phyloP scores from a whole-genome alignment of 2,329 filamentous ascomycete species.

The Cladophialophora exuberans region DNA sequence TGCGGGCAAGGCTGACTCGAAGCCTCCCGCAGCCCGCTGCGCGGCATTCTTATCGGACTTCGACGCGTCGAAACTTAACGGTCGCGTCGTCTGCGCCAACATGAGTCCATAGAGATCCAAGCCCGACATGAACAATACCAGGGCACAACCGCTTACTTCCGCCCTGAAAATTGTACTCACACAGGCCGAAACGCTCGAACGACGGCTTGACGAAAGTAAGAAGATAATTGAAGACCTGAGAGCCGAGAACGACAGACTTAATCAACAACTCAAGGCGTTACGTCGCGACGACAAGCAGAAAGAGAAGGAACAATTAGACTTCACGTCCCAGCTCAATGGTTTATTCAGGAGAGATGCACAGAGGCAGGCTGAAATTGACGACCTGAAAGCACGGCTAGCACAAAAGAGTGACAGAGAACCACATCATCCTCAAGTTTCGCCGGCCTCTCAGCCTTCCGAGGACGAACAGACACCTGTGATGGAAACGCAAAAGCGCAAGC shows the following conservation, averaged over 20 bases:
- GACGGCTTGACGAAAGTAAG: constrained; percentile 15
- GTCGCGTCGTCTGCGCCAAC: background rate
- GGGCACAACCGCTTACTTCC: background rate
- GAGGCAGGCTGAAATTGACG: constrained; percentile 32
- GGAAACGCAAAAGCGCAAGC: constrained; percentile 15
- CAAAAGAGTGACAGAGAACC: constrained; percentile 18
- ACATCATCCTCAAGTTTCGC: constrained; percentile 27
- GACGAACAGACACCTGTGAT: constrained; percentile 12
- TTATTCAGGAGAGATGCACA: constrained; percentile 31
- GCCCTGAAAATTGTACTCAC: constrained; percentile 28
- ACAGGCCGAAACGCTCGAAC: constrained; percentile 37
- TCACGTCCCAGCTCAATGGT: constrained; percentile 23
- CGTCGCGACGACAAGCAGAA: background rate
- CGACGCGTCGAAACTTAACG: background rate
- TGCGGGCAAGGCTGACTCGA: too few relatives aligned
- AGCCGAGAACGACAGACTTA: constrained; percentile 42
- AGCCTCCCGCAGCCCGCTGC: too few relatives aligned
- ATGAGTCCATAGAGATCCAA: background rate
- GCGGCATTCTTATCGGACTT: too few relatives aligned
- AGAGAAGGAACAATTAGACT: background rate
- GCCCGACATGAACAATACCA: background rate
- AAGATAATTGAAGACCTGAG: constrained; percentile 20
- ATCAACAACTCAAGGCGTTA: constrained; percentile 15
- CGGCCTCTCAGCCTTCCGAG: constrained; percentile 4
- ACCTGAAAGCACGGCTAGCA: constrained; percentile 25